phyloP scores from a whole-genome alignment of 345 rosid genomes.

The Cardamine resedifolia region DNA sequence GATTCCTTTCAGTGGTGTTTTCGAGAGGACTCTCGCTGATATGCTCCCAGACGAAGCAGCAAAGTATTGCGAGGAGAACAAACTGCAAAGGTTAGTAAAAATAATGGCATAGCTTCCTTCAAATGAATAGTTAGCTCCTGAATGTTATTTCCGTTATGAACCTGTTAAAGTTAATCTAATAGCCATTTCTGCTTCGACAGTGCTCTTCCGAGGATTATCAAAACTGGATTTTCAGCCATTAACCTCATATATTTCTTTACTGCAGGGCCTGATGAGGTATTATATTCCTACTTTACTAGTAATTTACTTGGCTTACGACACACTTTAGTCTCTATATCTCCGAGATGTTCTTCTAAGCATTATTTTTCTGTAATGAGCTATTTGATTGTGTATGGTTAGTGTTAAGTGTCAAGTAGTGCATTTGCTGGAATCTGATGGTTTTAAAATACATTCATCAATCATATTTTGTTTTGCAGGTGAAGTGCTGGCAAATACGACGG shows the following conservation, averaged over 20 bases:
- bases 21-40: constrained; percentile 85
- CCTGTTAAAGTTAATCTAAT: constrained; percentile 1
- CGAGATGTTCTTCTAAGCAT: not conserved
- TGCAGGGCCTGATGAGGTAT: constrained; percentile 97
- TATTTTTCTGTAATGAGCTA: not conserved
- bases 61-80: constrained; percentile 93
- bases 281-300: constrained; percentile 11
- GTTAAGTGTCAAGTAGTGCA: not conserved
- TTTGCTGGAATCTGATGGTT: not conserved
- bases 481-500: constrained; percentile 97
- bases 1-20: constrained; percentile 85
- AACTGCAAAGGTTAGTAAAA: constrained; percentile 79
- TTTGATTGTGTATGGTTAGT: not conserved
- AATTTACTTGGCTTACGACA: not conserved
- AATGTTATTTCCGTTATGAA: not conserved
- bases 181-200: constrained; percentile 42
- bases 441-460: not conserved
- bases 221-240: constrained; percentile 94
- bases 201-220: constrained; percentile 93
- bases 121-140: constrained; percentile 3
- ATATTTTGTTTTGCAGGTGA: constrained; percentile 59
- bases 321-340: not conserved
- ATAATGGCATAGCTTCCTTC: not conserved
- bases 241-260: constrained; percentile 98
- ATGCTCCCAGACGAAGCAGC: constrained; percentile 71